Conservation (phyloP, 768 basidiomycete species). For the Nidularia pulvinata region DNA sequence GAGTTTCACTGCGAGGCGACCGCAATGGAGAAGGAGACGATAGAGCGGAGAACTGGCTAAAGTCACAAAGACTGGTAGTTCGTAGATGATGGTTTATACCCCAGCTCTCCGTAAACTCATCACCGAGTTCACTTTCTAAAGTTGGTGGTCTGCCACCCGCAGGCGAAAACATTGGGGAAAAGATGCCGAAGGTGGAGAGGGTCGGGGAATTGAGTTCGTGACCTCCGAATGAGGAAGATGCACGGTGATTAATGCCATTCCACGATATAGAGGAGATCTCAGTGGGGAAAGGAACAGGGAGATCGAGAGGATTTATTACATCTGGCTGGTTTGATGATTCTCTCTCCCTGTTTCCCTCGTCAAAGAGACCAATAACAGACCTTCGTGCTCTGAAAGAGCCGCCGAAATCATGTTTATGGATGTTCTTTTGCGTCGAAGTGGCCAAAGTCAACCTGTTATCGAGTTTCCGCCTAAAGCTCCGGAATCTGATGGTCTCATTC, state of each 20-base stretch:
- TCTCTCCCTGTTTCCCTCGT: slow-evolving; percentile 21
- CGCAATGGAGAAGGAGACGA: slow-evolving; percentile 30
- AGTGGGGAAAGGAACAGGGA: no score
- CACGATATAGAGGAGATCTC: no score
- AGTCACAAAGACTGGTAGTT: slow-evolving; percentile 54
- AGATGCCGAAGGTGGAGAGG: slow-evolving; percentile 29
- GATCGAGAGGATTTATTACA: no score
- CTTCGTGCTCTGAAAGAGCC: slow-evolving; percentile 33
- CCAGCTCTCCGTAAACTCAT: slow-evolving; percentile 48
- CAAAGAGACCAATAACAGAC: slow-evolving; percentile 66
- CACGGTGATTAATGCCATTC: no score
- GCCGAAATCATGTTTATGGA: slow-evolving; percentile 9
- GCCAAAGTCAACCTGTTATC: slow-evolving; percentile 21
- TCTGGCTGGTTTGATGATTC: background rate
- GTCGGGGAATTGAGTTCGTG: slow-evolving; percentile 26
- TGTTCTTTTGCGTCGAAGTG: background rate
- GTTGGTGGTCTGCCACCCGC: slow-evolving; percentile 24
- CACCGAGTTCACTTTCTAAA: slow-evolving; percentile 60
- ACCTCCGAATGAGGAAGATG: no score
- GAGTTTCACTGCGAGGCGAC: background rate
- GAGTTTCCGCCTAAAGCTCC: slow-evolving; percentile 43
- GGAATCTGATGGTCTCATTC: slow-evolving; percentile 42
- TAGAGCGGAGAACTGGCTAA: slow-evolving; percentile 42
- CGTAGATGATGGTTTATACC: slow-evolving; percentile 42
- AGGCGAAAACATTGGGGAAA: slow-evolving; percentile 14